Evolutionary conservation across 257 asterid species (phyloP).

Genomic region (Ilex asprella): DNA sequence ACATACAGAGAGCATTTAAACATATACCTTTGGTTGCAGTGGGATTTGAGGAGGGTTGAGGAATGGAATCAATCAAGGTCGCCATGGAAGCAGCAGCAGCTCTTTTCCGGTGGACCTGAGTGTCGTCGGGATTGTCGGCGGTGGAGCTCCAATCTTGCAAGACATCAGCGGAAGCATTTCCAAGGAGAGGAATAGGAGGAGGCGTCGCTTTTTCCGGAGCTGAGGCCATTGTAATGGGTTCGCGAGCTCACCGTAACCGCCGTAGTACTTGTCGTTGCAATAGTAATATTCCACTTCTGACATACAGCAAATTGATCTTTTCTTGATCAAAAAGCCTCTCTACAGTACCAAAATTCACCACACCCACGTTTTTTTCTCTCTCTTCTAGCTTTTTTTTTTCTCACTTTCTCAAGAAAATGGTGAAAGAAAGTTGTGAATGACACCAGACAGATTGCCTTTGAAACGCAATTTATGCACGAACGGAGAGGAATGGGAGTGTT

Average conservation of each 20-base stretch:
- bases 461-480: too few species aligned
- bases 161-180: slow-evolving; percentile 13
- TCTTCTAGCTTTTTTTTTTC: slow-evolving; percentile 3
- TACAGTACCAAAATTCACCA: slow-evolving; percentile 21
- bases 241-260: slow-evolving; percentile 62
- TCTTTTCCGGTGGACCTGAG: slow-evolving; percentile 4
- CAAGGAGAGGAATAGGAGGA: slow-evolving; percentile 18
- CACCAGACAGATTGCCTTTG: too few species aligned
- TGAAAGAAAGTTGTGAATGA: too few species aligned
- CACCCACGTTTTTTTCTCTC: slow-evolving; percentile 7
- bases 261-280: slow-evolving; percentile 38
- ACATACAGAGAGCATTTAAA: not conserved
- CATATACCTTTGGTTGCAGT: slow-evolving; percentile 10
- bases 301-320: slow-evolving; percentile 42
- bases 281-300: slow-evolving; percentile 37
- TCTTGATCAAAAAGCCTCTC: slow-evolving; percentile 18
- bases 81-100: slow-evolving; percentile 12
- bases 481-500: too few species aligned
- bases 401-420: too few species aligned
- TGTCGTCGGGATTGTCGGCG: not conserved
- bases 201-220: slow-evolving; percentile 74
- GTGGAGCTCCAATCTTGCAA: slow-evolving; percentile 1
- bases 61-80: slow-evolving; percentile 12
- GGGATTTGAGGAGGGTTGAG: slow-evolving; percentile 2
- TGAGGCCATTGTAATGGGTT: slow-evolving; percentile 93